Percentiles rank a stretch among this genome's conserved stretches.
phyloP scores from a whole-genome alignment of 176 grass and related monocot genomes.

The Metroxylon sagu region DNA sequence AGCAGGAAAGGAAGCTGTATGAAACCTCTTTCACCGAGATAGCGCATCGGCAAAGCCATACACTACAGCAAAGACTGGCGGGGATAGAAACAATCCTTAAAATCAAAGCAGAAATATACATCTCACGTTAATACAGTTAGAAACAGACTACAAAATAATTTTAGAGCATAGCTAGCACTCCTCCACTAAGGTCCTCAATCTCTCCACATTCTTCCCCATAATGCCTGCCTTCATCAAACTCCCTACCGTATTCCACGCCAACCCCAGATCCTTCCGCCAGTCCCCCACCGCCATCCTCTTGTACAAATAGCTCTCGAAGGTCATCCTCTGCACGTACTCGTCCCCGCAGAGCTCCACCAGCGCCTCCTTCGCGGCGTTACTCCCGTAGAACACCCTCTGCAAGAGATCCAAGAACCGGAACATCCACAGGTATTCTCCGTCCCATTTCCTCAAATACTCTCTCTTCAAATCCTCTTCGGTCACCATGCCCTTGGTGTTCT shows the following conservation, averaged over 20 bases:
- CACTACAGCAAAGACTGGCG: too few relatives aligned
- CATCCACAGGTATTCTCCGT: conserved; percentile 61
- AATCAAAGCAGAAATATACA: too few relatives aligned
- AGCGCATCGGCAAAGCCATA: too few relatives aligned
- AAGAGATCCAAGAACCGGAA: conserved; percentile 84
- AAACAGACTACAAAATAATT: too few relatives aligned
- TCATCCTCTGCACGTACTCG: conserved; percentile 82
- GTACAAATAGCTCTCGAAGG: conserved; percentile 91
- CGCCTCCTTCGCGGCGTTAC: conserved; percentile 71
- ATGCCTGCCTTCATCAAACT: conserved; percentile 52
- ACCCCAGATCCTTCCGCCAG: conserved; percentile 41
- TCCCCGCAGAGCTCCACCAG: conserved; percentile 85
- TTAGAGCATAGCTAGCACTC: too few relatives aligned
- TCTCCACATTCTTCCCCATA: conserved; percentile 56
- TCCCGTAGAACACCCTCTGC: conserved; percentile 72
- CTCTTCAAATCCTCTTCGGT: conserved; percentile 55
- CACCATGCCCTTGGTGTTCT: conserved; percentile 34
- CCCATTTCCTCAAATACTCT: conserved; percentile 76
- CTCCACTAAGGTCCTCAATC: conserved; percentile 21
- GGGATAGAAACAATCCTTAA: too few relatives aligned
- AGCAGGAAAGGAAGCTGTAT: too few relatives aligned
- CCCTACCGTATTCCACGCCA: conserved; percentile 55
- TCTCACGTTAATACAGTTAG: too few relatives aligned
- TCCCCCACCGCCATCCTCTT: conserved; percentile 61
- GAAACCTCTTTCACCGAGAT: too few relatives aligned